Conservation (phyloP, 2,329 filamentous ascomycete species). For the Neonectria hederae region DNA sequence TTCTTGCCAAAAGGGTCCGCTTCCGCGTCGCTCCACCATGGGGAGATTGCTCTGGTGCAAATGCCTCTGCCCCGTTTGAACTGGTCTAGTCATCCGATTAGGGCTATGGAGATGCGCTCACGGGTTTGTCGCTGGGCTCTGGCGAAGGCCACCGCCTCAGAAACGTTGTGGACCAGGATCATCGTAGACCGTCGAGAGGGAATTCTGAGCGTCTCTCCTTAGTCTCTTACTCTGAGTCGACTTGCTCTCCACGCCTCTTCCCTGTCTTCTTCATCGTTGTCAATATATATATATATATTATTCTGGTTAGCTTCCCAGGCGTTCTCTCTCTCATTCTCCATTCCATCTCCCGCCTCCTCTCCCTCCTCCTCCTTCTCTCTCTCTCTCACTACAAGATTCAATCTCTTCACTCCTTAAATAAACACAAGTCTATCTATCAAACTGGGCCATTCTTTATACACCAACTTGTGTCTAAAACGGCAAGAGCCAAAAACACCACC, state of each 20-base stretch:
- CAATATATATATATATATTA: slow-evolving; percentile 19
- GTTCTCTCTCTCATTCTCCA: neutral
- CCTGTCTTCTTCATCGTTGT: slow-evolving; percentile 23
- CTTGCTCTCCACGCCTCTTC: slow-evolving; percentile 20
- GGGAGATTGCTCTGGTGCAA: slow-evolving; percentile 26
- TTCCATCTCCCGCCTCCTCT: neutral
- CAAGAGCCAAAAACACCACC: slow-evolving; percentile 13
- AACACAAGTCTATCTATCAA: neutral
- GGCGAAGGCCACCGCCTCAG: slow-evolving; percentile 21
- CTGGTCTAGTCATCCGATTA: slow-evolving; percentile 25
- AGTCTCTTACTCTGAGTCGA: neutral
- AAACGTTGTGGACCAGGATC: slow-evolving; percentile 29
- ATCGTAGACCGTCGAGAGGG: slow-evolving; percentile 36
- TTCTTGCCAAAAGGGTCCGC: slow-evolving; percentile 11
- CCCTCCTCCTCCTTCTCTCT: neutral
- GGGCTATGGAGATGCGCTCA: slow-evolving; percentile 26
- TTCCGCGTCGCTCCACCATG: slow-evolving; percentile 35
- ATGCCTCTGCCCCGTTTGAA: slow-evolving; percentile 22
- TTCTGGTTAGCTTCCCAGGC: neutral
- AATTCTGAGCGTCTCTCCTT: slow-evolving; percentile 34
- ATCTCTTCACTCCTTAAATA: slow-evolving; percentile 7
- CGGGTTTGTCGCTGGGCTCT: slow-evolving; percentile 24
- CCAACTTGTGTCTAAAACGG: neutral
- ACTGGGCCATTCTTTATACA: neutral
- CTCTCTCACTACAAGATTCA: neutral